These are phyloP conservation scores for Eucalyptus curtisii DNA, from an alignment of 345 rosid genomes.

Conservation along the genomic window DNA sequence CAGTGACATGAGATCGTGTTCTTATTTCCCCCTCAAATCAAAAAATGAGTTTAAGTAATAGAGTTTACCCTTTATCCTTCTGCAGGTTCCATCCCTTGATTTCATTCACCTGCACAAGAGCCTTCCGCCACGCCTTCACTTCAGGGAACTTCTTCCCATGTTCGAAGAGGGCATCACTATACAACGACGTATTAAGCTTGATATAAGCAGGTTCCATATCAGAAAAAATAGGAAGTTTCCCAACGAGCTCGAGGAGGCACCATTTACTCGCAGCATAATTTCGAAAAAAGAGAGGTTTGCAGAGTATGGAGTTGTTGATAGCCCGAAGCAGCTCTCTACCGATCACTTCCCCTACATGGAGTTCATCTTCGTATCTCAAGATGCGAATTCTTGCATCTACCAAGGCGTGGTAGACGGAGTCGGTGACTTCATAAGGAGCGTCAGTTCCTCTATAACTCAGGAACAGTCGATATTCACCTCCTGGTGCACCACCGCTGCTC, in stretches of 20 bases:
- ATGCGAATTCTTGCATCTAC: background rate
- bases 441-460: background rate
- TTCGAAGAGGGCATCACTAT: background rate
- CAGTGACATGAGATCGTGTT: background rate
- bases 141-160: background rate
- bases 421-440: background rate
- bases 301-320: background rate
- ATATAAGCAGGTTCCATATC: background rate
- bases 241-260: background rate
- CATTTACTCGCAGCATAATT: background rate
- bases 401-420: background rate
- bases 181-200: background rate
- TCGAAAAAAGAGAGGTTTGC: background rate
- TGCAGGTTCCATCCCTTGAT: background rate
- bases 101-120: background rate
- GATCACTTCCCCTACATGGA: too few species aligned
- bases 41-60: background rate
- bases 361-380: too few species aligned
- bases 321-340: too few species aligned
- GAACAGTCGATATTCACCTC: background rate
- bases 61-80: background rate
- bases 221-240: background rate
- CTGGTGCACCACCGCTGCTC: background rate
- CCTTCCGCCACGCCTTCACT: background rate
- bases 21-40: background rate